Percentiles rank a stretch among this genome's conserved stretches.
phyloP scores from a whole-genome alignment of 2,329 filamentous ascomycete genomes.

The Colletotrichum orbiculare region DNA sequence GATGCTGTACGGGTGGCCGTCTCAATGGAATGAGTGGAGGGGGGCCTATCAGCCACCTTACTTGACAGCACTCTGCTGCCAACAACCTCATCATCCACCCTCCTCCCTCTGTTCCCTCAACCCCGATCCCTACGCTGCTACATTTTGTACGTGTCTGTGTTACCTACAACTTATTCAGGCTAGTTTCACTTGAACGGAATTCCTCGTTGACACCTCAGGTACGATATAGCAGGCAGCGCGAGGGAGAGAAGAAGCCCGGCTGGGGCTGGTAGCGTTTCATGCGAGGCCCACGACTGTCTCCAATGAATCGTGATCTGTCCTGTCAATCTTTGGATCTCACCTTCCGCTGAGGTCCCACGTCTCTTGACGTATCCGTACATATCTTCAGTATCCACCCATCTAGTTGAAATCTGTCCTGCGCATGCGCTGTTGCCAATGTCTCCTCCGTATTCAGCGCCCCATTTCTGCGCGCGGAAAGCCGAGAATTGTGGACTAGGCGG shows the following conservation, averaged over 20 bases:
- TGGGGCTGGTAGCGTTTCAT: conserved; percentile 14
- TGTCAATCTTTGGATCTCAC: conserved; percentile 30
- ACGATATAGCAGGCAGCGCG: conserved; percentile 1
- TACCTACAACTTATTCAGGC: conserved; percentile 3
- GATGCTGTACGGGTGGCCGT: no score
- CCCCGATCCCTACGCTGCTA: background rate
- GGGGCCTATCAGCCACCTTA: conserved; percentile 25
- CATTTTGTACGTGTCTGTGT: background rate
- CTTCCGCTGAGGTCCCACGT: conserved; percentile 14
- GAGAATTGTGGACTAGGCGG: conserved; percentile 24
- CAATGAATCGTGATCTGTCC: conserved; percentile 24
- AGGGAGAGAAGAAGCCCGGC: conserved; percentile 23
- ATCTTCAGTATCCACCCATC: conserved; percentile 22
- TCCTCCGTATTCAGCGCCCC: conserved; percentile 27
- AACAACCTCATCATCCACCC: background rate
- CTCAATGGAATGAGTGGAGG: conserved; percentile 22
- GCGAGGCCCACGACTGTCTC: conserved; percentile 23
- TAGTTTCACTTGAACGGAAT: conserved; percentile 20
- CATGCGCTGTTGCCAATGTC: conserved; percentile 26
- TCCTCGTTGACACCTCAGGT: conserved; percentile 27
- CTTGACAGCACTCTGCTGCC: conserved; percentile 8
- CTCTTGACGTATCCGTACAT: conserved; percentile 25
- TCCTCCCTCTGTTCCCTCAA: background rate
- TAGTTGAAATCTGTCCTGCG: conserved; percentile 27
- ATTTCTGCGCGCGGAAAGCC: conserved; percentile 34